Evolutionary conservation across 1,284 basidiomycete genomes (phyloP), one percentile per base, ranked within the genome.

Genomic region (Trichosporon ovoides): DNA sequence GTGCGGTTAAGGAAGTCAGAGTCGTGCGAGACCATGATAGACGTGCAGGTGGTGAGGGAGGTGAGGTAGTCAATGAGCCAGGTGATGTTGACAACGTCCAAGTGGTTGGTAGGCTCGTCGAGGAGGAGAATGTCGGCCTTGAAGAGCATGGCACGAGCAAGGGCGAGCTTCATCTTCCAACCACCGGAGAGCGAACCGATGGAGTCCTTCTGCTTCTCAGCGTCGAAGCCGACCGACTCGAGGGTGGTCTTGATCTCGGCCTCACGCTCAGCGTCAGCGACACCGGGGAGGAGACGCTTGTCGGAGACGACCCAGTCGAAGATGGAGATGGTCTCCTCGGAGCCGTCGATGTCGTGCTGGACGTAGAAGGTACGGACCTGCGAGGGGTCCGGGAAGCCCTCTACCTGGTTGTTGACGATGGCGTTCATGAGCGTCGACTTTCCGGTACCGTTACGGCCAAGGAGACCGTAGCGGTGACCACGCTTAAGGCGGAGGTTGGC

Each of bases 131-230:
- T 96, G 75, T 97, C 94, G 68, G 93, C 93, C 82, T 92, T 93
- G 90, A 98, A 98, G 60, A 98, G 85, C 83, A 99, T 96, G 60
- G 96, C 96, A 70, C 96, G 87, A 59, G 96, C 96, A 62, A 98
- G 86, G 33, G 95, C 96, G 66, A 98, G 87, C 85, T 98, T 98
- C 96, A 98, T 98, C 85, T 98, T 97, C 96, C 96, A 98, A 82
- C 96, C 96, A 85, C 96, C 96, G 52, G 95, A 98, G 56, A 99
- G 82, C 63, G 86, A 87, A 66, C 92, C 91, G 67, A 96, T 96
- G 43, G 91, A 81, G 67, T 89, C 83, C 68, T 80, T 81, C 81
- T 96, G 93, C 70, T 92, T 87, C 74, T 87, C 88, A 62, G 87
- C 87, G 65, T 81, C 85, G 84, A 97, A 97, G 66, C 93, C 93